Evolutionary conservation across 176 grass and related monocot species (phyloP).

Genomic region (Poa pratensis): DNA sequence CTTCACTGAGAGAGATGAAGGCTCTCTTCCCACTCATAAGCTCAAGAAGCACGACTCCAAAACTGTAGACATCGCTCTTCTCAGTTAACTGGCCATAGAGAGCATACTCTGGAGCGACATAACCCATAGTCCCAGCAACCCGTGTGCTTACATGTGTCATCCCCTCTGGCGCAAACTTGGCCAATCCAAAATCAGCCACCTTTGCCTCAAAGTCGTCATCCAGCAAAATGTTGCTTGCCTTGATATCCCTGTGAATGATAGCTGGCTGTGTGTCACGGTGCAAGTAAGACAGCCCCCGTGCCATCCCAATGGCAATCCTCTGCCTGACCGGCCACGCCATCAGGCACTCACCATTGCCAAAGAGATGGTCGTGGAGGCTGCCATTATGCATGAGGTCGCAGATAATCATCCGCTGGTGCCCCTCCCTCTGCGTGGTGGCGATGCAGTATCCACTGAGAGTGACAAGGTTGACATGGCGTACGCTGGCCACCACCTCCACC

Average conservation of each 20-base stretch:
- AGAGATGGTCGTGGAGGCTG: constrained; percentile 90
- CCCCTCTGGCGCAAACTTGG: constrained; percentile 89
- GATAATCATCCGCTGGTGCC: constrained; percentile 90
- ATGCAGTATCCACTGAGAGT: constrained; percentile 85
- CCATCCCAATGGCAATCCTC: constrained; percentile 80
- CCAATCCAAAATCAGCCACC: constrained; percentile 93
- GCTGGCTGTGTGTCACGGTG: constrained; percentile 64
- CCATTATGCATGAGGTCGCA: constrained; percentile 94
- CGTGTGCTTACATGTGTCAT: constrained; percentile 94
- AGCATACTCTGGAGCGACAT: constrained; percentile 89
- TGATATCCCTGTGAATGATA: constrained; percentile 99
- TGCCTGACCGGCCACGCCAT: constrained; percentile 75
- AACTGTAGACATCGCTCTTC: constrained; percentile 94
- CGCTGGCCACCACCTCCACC: constrained; percentile 95
- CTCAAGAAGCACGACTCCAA: constrained; percentile 88
- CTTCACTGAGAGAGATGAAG: constrained; percentile 74
- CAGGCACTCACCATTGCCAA: constrained; percentile 44
- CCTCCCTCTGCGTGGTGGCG: constrained; percentile 69
- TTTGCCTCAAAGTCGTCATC: constrained; percentile 81
- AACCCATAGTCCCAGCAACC: constrained; percentile 86
- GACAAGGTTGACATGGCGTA: constrained; percentile 87
- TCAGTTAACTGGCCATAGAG: constrained; percentile 94
- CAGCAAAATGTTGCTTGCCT: constrained; percentile 85
- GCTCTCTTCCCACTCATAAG: constrained; percentile 86
- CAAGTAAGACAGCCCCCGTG: constrained; percentile 75